Percentiles rank a stretch among this genome's conserved stretches.
Conservation (phyloP, 306 rosid species). For the Fagus crenata region DNA sequence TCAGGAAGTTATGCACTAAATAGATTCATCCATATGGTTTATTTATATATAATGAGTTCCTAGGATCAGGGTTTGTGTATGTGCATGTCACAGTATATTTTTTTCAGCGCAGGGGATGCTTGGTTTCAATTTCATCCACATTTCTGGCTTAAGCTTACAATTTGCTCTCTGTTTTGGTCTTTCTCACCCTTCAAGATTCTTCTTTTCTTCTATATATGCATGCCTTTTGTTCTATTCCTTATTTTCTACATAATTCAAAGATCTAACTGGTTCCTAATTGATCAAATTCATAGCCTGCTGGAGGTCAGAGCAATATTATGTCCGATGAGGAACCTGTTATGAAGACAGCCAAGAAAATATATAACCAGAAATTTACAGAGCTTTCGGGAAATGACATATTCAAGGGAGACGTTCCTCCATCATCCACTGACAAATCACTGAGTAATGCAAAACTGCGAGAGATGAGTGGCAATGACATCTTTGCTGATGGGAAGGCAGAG, state of each 20-base stretch:
- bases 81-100: background rate
- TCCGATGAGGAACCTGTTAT: constrained; percentile 48
- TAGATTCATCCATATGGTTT: background rate
- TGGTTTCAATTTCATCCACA: background rate
- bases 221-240: constrained; percentile 1
- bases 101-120: background rate
- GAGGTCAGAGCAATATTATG: constrained; percentile 40
- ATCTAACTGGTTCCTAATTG: constrained; percentile 19
- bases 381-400: constrained; percentile 90
- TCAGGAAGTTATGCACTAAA: background rate
- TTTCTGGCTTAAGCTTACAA: too few relatives aligned
- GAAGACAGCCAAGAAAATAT: constrained; percentile 88
- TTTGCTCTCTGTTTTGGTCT: background rate
- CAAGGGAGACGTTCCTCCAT: constrained; percentile 70
- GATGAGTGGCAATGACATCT: constrained; percentile 90
- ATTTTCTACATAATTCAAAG: background rate
- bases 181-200: background rate
- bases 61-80: background rate
- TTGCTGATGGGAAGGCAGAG: constrained; percentile 94
- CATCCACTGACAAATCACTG: constrained; percentile 74
- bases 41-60: background rate
- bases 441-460: constrained; percentile 84
- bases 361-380: constrained; percentile 65
- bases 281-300: constrained; percentile 40
- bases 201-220: background rate